A percentile compares a stretch with the other conserved stretches of the same genome.
phyloP scores from a whole-genome alignment of 129 eudicot species.

The Arctium minus region DNA sequence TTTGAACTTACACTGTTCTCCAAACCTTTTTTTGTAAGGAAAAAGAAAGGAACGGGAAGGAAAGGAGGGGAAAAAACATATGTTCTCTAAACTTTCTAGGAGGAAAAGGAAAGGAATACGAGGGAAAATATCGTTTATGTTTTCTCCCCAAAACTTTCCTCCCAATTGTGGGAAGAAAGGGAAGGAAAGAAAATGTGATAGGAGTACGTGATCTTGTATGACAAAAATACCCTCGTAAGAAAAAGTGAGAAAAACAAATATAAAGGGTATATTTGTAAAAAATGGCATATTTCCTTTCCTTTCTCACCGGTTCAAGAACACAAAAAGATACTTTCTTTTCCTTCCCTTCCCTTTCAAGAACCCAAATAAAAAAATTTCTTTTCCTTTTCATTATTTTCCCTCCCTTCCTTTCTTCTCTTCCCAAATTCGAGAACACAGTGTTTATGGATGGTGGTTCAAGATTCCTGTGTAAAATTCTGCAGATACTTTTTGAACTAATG shows the following conservation, averaged over 20 bases:
- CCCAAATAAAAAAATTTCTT: not conserved
- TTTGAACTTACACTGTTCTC: not conserved
- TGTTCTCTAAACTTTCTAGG: too few relatives aligned
- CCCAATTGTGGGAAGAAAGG: too few relatives aligned
- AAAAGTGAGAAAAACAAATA: not conserved
- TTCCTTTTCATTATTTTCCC: not conserved
- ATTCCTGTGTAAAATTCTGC: slow-evolving; percentile 25
- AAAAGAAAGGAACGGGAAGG: too few relatives aligned
- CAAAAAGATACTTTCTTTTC: not conserved
- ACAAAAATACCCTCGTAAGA: not conserved
- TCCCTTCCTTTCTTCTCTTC: too few relatives aligned
- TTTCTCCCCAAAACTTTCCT: too few relatives aligned
- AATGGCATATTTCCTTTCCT: not conserved
- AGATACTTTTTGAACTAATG: slow-evolving; percentile 91
- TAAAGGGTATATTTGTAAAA: not conserved
- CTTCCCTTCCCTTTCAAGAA: not conserved
- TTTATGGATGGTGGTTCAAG: not conserved
- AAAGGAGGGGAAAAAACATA: too few relatives aligned
- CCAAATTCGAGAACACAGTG: not conserved
- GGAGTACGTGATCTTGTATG: not conserved
- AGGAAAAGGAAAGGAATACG: not conserved
- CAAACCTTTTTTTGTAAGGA: not conserved
- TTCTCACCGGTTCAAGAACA: not conserved
- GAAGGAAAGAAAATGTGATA: not conserved
- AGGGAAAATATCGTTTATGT: not conserved